Conservation (phyloP, 768 basidiomycete genomes). For the Leccinum uliginosum region DNA sequence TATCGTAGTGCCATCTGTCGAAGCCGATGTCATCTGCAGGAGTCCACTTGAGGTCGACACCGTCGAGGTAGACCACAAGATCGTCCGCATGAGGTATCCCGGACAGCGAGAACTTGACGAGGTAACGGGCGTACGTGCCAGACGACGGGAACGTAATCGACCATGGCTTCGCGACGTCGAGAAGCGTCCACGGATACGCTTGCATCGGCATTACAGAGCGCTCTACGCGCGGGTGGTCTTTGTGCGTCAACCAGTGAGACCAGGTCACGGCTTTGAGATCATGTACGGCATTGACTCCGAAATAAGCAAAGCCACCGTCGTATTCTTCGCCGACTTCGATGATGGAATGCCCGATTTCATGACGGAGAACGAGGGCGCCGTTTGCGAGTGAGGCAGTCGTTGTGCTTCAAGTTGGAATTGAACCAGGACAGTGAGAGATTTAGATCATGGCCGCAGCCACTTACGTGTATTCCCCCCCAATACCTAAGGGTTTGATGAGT, state of each 20-base stretch:
- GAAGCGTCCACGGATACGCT: conserved; percentile 69
- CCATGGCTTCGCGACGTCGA: conserved; percentile 60
- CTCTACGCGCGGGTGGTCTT: conserved; percentile 44
- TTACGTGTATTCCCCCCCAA: conserved; percentile 77
- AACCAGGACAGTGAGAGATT: neutral
- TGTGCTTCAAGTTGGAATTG: conserved; percentile 41
- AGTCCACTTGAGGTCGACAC: conserved; percentile 52
- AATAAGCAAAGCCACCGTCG: conserved; percentile 73
- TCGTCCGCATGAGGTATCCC: conserved; percentile 55
- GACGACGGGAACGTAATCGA: conserved; percentile 58
- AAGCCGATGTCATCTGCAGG: conserved; percentile 48
- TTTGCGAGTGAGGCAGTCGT: conserved; percentile 73
- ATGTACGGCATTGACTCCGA: conserved; percentile 59
- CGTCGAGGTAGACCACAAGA: conserved; percentile 59
- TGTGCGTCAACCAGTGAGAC: conserved; percentile 63
- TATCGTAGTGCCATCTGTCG: conserved; percentile 76
- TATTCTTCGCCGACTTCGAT: conserved; percentile 81
- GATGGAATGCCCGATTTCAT: conserved; percentile 78
- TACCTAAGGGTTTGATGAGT: conserved; percentile 37
- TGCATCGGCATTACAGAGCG: conserved; percentile 74
- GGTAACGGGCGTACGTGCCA: conserved; percentile 55
- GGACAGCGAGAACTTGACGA: conserved; percentile 69
- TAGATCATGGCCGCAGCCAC: conserved; percentile 2
- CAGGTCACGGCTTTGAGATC: conserved; percentile 49
- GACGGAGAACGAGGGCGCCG: conserved; percentile 70